Evolutionary conservation across 2,329 filamentous ascomycete species (phyloP).

Genomic region (Alternaria burnsii): DNA sequence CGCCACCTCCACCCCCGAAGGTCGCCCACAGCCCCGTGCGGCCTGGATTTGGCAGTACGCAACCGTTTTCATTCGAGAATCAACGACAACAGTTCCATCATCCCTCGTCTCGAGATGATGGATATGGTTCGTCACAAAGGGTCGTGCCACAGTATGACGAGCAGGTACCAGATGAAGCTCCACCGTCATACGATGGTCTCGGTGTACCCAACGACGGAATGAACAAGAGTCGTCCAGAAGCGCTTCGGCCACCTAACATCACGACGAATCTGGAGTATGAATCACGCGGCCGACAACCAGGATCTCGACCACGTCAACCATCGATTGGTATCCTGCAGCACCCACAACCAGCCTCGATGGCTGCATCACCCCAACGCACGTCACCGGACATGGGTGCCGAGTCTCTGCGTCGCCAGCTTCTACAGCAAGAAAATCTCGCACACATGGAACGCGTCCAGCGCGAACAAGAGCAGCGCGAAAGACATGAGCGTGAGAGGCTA

Average conservation of each 20-base stretch:
- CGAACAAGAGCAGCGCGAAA: constrained; percentile 38
- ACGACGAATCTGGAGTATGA: constrained; percentile 27
- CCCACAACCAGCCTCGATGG: constrained; percentile 51
- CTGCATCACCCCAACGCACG: constrained; percentile 49
- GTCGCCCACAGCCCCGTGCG: constrained; percentile 35
- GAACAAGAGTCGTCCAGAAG: constrained; percentile 41
- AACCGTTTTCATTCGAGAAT: constrained; percentile 16
- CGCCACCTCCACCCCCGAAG: constrained; percentile 35
- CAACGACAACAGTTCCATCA: constrained; percentile 25
- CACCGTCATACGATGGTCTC: constrained; percentile 46
- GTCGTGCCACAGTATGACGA: constrained; percentile 32
- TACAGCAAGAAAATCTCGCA: constrained; percentile 45
- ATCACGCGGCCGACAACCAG: constrained; percentile 25
- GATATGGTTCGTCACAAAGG: constrained; percentile 12
- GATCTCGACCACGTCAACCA: constrained; percentile 41
- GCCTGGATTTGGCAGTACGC: constrained; percentile 15
- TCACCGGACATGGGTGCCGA: constrained; percentile 49
- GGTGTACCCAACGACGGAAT: constrained; percentile 41
- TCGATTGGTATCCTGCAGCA: constrained; percentile 49
- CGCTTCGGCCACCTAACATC: constrained; percentile 42
- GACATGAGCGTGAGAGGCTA: constrained; percentile 34
- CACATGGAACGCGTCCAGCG: constrained; percentile 43
- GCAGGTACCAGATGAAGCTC: constrained; percentile 39
- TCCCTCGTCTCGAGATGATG: constrained; percentile 14
- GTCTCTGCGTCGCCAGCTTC: constrained; percentile 45